A percentile compares a stretch with the other conserved stretches of the same genome.
These are phyloP conservation scores for Kregervanrija fluxuum DNA, from an alignment of 805 yeast species.

Conservation along the genomic window DNA sequence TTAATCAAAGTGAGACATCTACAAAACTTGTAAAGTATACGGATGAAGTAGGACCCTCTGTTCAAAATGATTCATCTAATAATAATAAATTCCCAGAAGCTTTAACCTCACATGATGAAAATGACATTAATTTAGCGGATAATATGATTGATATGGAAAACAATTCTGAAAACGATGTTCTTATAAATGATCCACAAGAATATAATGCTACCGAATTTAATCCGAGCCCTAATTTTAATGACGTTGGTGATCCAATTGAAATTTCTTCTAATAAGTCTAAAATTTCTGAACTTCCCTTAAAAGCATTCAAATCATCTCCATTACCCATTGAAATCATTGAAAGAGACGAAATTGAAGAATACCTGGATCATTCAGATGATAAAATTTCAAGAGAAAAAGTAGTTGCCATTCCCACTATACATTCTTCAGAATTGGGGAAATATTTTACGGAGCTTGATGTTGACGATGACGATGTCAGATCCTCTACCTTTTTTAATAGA, in stretches of 20 bases:
- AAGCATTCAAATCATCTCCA: neutral
- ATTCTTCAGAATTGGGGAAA: constrained; percentile 11
- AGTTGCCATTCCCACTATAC: constrained; percentile 8
- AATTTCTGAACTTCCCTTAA: too few species aligned
- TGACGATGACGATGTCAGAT: constrained; percentile 19
- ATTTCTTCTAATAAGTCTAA: too few species aligned
- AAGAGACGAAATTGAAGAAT: constrained; percentile 19
- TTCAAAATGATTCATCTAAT: too few species aligned
- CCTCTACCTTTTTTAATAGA: constrained; percentile 21
- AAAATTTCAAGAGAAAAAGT: neutral
- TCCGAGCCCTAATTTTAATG: constrained; percentile 4
- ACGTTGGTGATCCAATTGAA: neutral
- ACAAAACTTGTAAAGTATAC: too few species aligned
- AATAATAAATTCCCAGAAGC: too few species aligned
- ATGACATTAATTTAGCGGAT: too few species aligned
- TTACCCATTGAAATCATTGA: constrained; percentile 17
- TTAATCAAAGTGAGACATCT: constrained; percentile 11
- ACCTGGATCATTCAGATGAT: neutral
- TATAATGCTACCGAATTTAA: neutral
- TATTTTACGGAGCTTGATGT: constrained; percentile 14
- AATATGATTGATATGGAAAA: too few species aligned
- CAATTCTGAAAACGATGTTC: neutral
- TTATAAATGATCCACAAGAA: neutral
- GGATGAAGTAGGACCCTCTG: too few species aligned
- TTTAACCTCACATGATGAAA: too few species aligned